Conservation (phyloP, 2,329 filamentous ascomycete genomes). For the Didymella exigua region DNA sequence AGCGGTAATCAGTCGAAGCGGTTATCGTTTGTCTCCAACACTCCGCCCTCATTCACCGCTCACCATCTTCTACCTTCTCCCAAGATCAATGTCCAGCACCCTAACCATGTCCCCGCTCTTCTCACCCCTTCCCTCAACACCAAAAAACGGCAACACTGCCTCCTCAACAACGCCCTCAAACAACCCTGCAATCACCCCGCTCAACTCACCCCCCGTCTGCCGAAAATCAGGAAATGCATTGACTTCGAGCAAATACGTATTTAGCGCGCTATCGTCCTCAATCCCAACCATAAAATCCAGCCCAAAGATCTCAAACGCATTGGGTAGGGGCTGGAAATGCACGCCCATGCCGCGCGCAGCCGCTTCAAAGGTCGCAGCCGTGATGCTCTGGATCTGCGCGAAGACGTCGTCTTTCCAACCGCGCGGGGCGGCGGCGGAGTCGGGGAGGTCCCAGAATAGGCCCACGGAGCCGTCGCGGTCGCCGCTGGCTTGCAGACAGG, state of each 20-base stretch:
- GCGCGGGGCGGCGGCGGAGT: conserved; percentile 3
- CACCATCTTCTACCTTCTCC: conserved; percentile 45
- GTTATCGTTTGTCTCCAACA: no score
- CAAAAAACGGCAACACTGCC: conserved; percentile 73
- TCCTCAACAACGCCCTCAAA: conserved; percentile 75
- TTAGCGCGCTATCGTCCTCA: conserved; percentile 53
- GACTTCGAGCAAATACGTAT: conserved; percentile 81
- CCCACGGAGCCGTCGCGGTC: conserved; percentile 69
- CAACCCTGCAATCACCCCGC: conserved; percentile 73
- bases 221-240: conserved; percentile 97
- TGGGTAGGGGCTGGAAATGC: conserved; percentile 88
- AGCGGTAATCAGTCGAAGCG: no score
- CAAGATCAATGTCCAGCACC: conserved; percentile 56
- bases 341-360: conserved; percentile 82
- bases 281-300: conserved; percentile 78
- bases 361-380: conserved; percentile 82
- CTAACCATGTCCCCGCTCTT: conserved; percentile 41
- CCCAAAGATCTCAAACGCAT: conserved; percentile 91
- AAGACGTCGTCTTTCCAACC: conserved; percentile 68
- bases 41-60: no score
- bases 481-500: conserved; percentile 75
- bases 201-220: conserved; percentile 81
- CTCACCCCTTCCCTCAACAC: conserved; percentile 21
- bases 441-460: conserved; percentile 73
- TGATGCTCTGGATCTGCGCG: conserved; percentile 73